Base-by-base conservation (phyloP, 306 rosid species). In the Trifolium pratense region DNA sequence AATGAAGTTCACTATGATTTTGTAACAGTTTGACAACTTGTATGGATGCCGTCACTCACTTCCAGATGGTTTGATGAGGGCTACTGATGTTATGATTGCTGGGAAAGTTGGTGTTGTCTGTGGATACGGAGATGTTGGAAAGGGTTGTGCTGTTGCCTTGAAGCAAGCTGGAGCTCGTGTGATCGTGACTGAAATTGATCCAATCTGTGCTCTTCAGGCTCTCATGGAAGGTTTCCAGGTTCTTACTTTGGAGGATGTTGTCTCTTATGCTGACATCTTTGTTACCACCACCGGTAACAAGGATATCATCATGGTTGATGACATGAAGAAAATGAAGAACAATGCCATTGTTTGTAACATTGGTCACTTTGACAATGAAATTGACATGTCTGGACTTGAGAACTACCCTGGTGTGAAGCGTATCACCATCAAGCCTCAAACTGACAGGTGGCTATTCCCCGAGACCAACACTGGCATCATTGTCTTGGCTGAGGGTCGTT, bases 41-140 rank as follows among this genome's bases (percentile, higher is more conserved):
- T 94, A 91, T 37, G 98, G 98, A 10, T 94, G 98, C 90, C 98
- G 98, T 62, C 98, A 93, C 88, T 93, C 98, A 1, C 98, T 93
- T 66, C 98, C 98, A 0, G 98, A 91, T 75, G 98, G 97, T 60
- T 69, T 94, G 87, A 94, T 94, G 98, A 91, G 98, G 80, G 97
- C 98, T 2, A 94, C 98, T 0, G 97, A 94, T 83, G 90, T 94
- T 32, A 94, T 94, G 98, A 94, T 94, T 81, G 98, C 97, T 0
- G 98, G 98, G 4, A 94, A 94, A 86, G 97, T 91, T 1, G 93
- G 86, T 0, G 95, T 94, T 17, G 98, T 94, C 3, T 71, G 79
- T 40, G 98, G 98, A 1, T 94, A 89, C 3, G 98, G 98, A 79
- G 98, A 94, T 88, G 97, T 94, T 7, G 98, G 98, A 1, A 94